Base-by-base conservation (phyloP, 495 filamentous ascomycete genomes). In the Tuber indicum region DNA sequence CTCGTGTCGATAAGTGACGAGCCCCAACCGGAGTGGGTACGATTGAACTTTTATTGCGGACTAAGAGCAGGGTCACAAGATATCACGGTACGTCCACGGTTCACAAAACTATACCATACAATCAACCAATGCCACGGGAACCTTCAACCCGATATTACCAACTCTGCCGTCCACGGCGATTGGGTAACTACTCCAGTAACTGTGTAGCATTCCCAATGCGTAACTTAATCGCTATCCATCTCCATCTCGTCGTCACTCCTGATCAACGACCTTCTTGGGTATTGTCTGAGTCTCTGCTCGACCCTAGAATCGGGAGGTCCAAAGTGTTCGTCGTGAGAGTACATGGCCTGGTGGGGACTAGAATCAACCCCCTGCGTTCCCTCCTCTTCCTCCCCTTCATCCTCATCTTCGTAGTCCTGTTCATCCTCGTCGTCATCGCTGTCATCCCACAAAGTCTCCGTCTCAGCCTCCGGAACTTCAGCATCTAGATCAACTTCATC, bases 351-450 rank as follows among this genome's bases (percentile, higher is more conserved):
- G 19, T 81, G 82, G 16, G 82, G 82, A 41, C 82, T 83, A 42
- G 79, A 82, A 8, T 81, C 80, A 10, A 77, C 78, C n/a, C 72
- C 86, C 72, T 87, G 86, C 4, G 82, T 83, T 42, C 83, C 86
- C 41, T 84, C 84, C 12, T 83, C 84, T 19, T 79, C 76, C 62
- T 83, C 75, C 21, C 85, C 86, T 16, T 86, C 86, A 21, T 84
- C 82, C 47, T 82, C 84, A 36, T 87, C 86, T 32, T 86, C 85
- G 9, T 84, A 45, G 17, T 84, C 84, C 0, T 76, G 75, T 0
- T 80, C 78, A 2, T 77, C 77, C 17, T 76, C 75, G 45, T 87
- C 87, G 10, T 84, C 84, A 14, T 86, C 86, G 12, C 86, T 86
- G 8, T 86, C 86, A 26, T 86, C 85, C 80, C 78, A 83, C 12